A percentile compares a stretch with the other conserved stretches of the same genome.
Evolutionary conservation across 2,329 filamentous ascomycete genomes (phyloP).

Genomic region (Cucurbitaria berberidis): DNA sequence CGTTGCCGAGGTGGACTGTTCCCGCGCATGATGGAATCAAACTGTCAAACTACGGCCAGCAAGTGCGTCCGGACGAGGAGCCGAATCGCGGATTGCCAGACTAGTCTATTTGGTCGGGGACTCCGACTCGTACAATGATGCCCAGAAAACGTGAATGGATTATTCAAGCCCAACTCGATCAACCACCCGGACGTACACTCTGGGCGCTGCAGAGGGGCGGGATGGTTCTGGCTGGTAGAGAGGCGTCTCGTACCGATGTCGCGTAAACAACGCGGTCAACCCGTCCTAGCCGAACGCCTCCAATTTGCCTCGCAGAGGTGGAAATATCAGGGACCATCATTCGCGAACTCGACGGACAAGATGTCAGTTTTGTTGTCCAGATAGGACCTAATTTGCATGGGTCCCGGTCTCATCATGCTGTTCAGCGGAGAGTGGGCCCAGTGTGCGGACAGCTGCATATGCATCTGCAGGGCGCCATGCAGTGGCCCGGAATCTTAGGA

Average conservation of each 20-base stretch:
- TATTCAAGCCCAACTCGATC: too few species aligned
- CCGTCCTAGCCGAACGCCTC: slow-evolving; percentile 2
- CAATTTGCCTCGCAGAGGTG: slow-evolving; percentile 18
- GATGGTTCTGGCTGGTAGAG: neutral
- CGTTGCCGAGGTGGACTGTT: neutral
- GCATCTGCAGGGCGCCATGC: slow-evolving; percentile 4
- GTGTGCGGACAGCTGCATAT: slow-evolving; percentile 17
- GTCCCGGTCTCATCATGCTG: slow-evolving; percentile 1
- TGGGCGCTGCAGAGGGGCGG: too few species aligned
- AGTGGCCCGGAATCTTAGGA: neutral
- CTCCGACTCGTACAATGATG: too few species aligned
- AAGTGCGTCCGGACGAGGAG: neutral
- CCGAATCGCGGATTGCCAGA: neutral
- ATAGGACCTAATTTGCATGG: slow-evolving; percentile 6
- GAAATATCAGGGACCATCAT: slow-evolving; percentile 7
- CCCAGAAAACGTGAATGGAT: too few species aligned
- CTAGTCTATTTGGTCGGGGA: neutral
- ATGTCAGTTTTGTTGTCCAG: slow-evolving; percentile 4
- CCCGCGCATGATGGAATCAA: neutral
- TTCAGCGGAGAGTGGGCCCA: slow-evolving; percentile 16
- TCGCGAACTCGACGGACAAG: slow-evolving; percentile 6
- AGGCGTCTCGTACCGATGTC: neutral
- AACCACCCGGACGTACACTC: too few species aligned
- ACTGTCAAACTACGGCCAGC: neutral
- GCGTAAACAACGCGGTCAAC: slow-evolving; percentile 16